phyloP scores from a whole-genome alignment of 495 filamentous ascomycete genomes.

The Penicillium turbatum region DNA sequence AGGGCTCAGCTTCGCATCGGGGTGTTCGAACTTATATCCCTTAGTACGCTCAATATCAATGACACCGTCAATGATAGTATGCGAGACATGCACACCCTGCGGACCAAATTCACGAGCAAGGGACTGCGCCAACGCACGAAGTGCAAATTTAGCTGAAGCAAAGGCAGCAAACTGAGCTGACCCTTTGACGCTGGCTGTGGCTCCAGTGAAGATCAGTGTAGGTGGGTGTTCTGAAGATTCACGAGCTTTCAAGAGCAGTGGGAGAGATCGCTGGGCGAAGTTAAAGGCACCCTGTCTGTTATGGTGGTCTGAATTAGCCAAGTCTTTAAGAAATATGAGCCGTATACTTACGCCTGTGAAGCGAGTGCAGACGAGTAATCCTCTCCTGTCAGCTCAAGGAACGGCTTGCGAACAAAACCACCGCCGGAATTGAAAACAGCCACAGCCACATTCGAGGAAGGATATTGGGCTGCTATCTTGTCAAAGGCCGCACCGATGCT shows the following conservation, averaged over 20 bases:
- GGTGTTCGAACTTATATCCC: constrained; percentile 52
- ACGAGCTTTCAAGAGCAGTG: constrained; percentile 61
- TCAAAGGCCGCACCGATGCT: constrained; percentile 65
- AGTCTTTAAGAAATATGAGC: not conserved
- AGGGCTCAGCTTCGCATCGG: constrained; percentile 73
- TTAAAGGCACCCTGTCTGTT: constrained; percentile 67
- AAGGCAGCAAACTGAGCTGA: constrained; percentile 68
- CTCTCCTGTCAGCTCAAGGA: constrained; percentile 65
- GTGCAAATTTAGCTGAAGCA: constrained; percentile 76
- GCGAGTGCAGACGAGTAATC: constrained; percentile 57
- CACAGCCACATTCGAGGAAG: constrained; percentile 53
- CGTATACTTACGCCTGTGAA: constrained; percentile 55
- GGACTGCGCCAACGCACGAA: constrained; percentile 70
- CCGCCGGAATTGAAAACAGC: constrained; percentile 81
- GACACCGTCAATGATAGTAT: constrained; percentile 81
- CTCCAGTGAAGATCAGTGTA: constrained; percentile 79
- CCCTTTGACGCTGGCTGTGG: constrained; percentile 75
- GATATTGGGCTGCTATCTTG: constrained; percentile 55
- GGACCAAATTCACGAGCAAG: constrained; percentile 87
- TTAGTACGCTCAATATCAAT: constrained; percentile 79
- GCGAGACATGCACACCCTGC: constrained; percentile 81
- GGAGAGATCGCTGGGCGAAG: constrained; percentile 71
- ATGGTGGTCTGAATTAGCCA: not conserved
- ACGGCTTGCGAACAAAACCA: constrained; percentile 69
- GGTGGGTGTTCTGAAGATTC: constrained; percentile 56